Conservation (phyloP, 352 stramenopile genomes). For the Pythium utonaiense region DNA sequence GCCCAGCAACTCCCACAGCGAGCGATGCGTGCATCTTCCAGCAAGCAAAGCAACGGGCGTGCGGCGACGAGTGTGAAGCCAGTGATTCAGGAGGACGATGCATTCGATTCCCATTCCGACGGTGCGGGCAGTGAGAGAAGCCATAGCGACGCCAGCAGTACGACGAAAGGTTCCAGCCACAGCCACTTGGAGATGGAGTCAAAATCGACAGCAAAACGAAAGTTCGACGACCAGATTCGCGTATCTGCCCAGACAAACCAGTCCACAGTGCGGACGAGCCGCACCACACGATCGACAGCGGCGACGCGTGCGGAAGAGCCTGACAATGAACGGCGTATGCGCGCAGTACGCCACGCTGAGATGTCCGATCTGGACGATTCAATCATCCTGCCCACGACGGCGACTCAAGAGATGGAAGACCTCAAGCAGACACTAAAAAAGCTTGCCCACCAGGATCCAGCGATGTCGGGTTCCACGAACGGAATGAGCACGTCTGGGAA, state of each 20-base stretch:
- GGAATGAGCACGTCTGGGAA: not conserved
- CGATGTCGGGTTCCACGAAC: not conserved
- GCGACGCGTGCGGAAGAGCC: not conserved
- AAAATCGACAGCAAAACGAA: not conserved
- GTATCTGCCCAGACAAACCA: not conserved
- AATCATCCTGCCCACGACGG: slow-evolving; percentile 27
- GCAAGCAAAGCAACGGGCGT: not conserved
- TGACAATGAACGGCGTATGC: not conserved
- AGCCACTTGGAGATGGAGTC: not conserved
- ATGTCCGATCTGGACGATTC: slow-evolving; percentile 21
- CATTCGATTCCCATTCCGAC: not conserved
- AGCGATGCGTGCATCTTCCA: not conserved
- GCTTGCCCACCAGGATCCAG: slow-evolving; percentile 31
- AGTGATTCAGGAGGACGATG: not conserved
- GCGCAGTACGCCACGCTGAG: not conserved
- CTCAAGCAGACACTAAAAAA: slow-evolving; percentile 72
- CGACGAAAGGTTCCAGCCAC: slow-evolving; percentile 11
- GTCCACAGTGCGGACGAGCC: not conserved
- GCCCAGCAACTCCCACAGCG: not conserved
- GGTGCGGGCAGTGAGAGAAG: not conserved
- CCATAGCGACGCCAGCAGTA: slow-evolving; percentile 15
- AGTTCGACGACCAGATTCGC: slow-evolving; percentile 21
- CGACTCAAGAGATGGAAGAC: slow-evolving; percentile 59
- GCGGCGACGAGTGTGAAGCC: not conserved
- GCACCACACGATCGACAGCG: not conserved